Percentiles rank a stretch among this genome's conserved stretches.
phyloP scores from a whole-genome alignment of 2,329 filamentous ascomycete species.

The Fusarium graminum region DNA sequence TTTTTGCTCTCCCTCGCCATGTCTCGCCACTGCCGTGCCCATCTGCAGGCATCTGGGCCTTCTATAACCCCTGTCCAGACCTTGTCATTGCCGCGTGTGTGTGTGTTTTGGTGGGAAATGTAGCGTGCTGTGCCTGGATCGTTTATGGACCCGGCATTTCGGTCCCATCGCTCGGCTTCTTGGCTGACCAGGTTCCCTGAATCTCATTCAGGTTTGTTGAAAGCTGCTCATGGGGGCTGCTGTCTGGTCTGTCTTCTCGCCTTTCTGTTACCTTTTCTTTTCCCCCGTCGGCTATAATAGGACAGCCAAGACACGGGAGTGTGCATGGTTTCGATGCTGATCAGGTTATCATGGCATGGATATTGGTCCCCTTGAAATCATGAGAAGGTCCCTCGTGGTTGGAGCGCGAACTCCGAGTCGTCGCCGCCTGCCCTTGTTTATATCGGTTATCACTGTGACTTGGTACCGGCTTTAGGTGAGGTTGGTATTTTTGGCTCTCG shows the following conservation, averaged over 20 bases:
- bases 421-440: slow-evolving; percentile 23
- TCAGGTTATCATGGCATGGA: slow-evolving; percentile 31
- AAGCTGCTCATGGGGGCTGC: background rate
- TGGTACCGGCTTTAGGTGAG: background rate
- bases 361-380: slow-evolving; percentile 19
- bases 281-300: slow-evolving; percentile 1
- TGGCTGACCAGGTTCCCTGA: background rate
- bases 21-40: slow-evolving; percentile 27
- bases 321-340: slow-evolving; percentile 17
- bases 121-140: slow-evolving; percentile 37
- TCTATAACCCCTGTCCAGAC: slow-evolving; percentile 21
- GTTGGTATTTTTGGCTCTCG: slow-evolving; percentile 25
- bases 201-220: slow-evolving; percentile 31
- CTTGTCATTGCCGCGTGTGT: slow-evolving; percentile 40
- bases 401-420: slow-evolving; percentile 38
- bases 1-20: slow-evolving; percentile 11
- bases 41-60: slow-evolving; percentile 31
- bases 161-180: slow-evolving; percentile 33
- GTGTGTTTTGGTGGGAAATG: slow-evolving; percentile 16
- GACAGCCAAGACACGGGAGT: slow-evolving; percentile 30
- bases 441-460: slow-evolving; percentile 14
- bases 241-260: slow-evolving; percentile 8
- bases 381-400: slow-evolving; percentile 36
- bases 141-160: slow-evolving; percentile 31
- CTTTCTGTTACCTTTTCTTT: slow-evolving; percentile 14